Evolutionary conservation across 805 yeast species (phyloP).

Genomic region (Candida suzukii): DNA sequence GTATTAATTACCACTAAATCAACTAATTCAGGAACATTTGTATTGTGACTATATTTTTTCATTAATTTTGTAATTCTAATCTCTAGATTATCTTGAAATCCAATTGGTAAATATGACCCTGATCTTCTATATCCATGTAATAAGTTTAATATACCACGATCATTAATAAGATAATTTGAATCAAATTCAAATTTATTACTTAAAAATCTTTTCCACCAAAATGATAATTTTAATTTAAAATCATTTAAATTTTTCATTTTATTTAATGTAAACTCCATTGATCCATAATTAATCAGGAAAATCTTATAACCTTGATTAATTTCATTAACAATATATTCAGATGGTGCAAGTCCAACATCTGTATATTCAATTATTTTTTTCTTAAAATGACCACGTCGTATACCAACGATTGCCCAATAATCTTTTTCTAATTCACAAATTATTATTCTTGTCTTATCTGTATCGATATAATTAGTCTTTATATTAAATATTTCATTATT

Average conservation of each 20-base stretch:
- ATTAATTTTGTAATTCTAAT: conserved; percentile 10
- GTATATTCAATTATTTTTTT: conserved; percentile 8
- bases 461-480: conserved; percentile 19
- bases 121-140: conserved; percentile 23
- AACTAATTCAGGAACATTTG: conserved; percentile 6
- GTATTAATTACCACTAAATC: conserved; percentile 21
- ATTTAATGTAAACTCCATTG: conserved; percentile 7
- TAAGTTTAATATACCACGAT: conserved; percentile 27
- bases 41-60: neutral
- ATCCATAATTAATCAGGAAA: conserved; percentile 27
- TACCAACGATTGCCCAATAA: conserved; percentile 27
- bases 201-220: conserved; percentile 34
- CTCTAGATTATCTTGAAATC: conserved; percentile 21
- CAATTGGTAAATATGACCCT: conserved; percentile 20
- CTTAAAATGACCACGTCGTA: conserved; percentile 11
- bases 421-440: conserved; percentile 21
- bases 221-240: conserved; percentile 1
- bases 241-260: conserved; percentile 1
- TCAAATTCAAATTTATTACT: conserved; percentile 16
- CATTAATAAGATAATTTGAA: conserved; percentile 18
- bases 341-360: conserved; percentile 22
- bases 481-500: neutral
- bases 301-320: conserved; percentile 24
- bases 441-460: conserved; percentile 25
- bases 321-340: conserved; percentile 25